Evolutionary conservation across 2,329 filamentous ascomycete species (phyloP).

Genomic region (Aspergillus amoenus): DNA sequence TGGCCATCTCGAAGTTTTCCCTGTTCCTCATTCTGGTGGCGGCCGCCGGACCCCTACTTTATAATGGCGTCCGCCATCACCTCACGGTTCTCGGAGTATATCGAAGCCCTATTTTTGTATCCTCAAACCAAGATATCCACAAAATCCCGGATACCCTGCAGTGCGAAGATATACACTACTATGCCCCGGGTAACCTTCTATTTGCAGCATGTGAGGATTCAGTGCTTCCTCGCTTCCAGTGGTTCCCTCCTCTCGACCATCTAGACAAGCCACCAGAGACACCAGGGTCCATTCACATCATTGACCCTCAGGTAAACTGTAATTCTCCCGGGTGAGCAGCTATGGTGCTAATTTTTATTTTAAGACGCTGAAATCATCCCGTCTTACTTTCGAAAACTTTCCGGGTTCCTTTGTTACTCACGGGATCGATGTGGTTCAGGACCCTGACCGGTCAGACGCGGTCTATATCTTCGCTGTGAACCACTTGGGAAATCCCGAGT

Average conservation of each 20-base stretch:
- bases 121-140: slow-evolving; percentile 26
- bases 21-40: slow-evolving; percentile 12
- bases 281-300: slow-evolving; percentile 44
- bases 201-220: slow-evolving; percentile 59
- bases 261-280: slow-evolving; percentile 39
- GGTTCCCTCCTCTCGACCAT: slow-evolving; percentile 53
- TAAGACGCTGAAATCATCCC: slow-evolving; percentile 48
- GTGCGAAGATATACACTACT: slow-evolving; percentile 62
- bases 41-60: slow-evolving; percentile 12
- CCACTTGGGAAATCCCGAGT: slow-evolving; percentile 54
- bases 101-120: background rate
- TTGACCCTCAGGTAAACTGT: slow-evolving; percentile 51
- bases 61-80: background rate
- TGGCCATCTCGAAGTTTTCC: background rate
- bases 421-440: slow-evolving; percentile 60
- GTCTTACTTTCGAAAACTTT: slow-evolving; percentile 54
- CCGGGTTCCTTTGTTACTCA: slow-evolving; percentile 57
- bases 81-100: slow-evolving; percentile 26
- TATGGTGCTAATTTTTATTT: background rate
- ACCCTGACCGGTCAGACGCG: slow-evolving; percentile 42
- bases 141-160: slow-evolving; percentile 53
- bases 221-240: slow-evolving; percentile 43
- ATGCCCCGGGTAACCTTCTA: slow-evolving; percentile 48
- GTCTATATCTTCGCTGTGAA: slow-evolving; percentile 64
- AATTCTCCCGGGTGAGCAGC: background rate